Percentiles rank a stretch among this genome's conserved stretches.
Conservation (phyloP, 2,329 filamentous ascomycete species). For the Fusarium sp. region DNA sequence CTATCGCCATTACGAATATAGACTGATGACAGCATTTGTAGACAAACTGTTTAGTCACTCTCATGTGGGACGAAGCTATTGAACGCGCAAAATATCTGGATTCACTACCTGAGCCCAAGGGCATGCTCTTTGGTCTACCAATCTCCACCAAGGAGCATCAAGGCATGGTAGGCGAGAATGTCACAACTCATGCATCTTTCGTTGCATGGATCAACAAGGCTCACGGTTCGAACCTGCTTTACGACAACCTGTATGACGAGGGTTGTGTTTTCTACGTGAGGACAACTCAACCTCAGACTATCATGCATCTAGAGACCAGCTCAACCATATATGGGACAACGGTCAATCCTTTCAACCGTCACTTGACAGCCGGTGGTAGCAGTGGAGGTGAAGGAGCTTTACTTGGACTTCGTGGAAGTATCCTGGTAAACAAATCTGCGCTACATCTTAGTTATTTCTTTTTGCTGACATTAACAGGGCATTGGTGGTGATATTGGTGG, state of each 20-base stretch:
- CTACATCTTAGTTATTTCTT: accelerated
- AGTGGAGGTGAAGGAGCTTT: conserved; percentile 68
- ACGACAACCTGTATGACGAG: conserved; percentile 47
- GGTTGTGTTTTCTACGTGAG: conserved; percentile 65
- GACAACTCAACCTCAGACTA: conserved; percentile 74
- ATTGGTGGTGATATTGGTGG: conserved; percentile 59
- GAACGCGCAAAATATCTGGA: conserved; percentile 51
- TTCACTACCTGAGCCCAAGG: conserved; percentile 50
- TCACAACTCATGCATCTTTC: conserved; percentile 48
- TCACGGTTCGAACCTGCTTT: conserved; percentile 51
- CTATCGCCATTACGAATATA: no score
- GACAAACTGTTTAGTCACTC: conserved; percentile 53
- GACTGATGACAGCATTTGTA: not conserved
- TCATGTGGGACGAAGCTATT: conserved; percentile 54
- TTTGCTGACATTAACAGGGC: conserved; percentile 41
- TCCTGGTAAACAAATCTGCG: conserved; percentile 46
- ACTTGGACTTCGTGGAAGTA: conserved; percentile 56
- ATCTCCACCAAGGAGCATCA: conserved; percentile 55
- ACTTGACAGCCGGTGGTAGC: conserved; percentile 71
- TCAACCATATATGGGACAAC: conserved; percentile 74
- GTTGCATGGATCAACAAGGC: conserved; percentile 51
- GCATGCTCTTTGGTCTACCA: conserved; percentile 52
- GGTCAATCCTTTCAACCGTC: conserved; percentile 72
- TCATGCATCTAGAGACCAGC: conserved; percentile 68
- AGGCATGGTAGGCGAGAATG: conserved; percentile 51